Evolutionary conservation across 164 flowering plant species (phyloP), one percentile per base, ranked within the genome.

Genomic region (Umbellularia californica): DNA sequence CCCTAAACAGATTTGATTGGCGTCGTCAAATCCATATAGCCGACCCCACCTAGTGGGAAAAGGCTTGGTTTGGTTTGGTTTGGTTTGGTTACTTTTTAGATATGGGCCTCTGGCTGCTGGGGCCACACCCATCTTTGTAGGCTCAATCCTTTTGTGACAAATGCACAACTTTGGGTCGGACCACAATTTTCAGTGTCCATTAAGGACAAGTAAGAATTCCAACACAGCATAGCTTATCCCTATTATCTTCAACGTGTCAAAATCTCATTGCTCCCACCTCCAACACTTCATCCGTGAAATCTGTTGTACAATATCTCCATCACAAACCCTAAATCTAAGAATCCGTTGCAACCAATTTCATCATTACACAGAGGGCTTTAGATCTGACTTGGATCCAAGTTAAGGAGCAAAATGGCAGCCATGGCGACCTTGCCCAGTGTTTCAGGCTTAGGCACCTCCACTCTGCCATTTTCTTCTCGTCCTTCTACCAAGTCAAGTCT

Each of bases 401-500:
- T 12, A 20, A 65, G 41, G 33, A n/a, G 35, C 5, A 41, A 47
- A 65, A 65, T 50, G 47, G 74, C 51, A 33, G 52, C 65, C 24
- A 71, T 71, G 75, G 75, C 75, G 13, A 73, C 70, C 65, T 27
- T 50, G 50, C 58, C 70, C 7, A 73, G 17, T 66, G 70, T 73
- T 47, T 69, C 75, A 47, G 75, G 75, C 47, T 50, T 73, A 23
- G 75, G 70, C 7, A 65, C 65, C 28, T 20, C 70, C 50, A 5
- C 70, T 28, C 70, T 73, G 13, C 27, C 66, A 63, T 27, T 35
- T 25, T 60, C 64, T 41, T 62, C 58, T 63, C 69, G 74, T 65
- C 66, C 75, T 64, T 64, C 69, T 25, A 4, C 24, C 30, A 65
- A 20, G 62, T 70, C 62, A 28, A 25, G 58, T 51, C 75, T 73